phyloP scores from a whole-genome alignment of 495 filamentous ascomycete genomes.

The Daldinia concentrica region DNA sequence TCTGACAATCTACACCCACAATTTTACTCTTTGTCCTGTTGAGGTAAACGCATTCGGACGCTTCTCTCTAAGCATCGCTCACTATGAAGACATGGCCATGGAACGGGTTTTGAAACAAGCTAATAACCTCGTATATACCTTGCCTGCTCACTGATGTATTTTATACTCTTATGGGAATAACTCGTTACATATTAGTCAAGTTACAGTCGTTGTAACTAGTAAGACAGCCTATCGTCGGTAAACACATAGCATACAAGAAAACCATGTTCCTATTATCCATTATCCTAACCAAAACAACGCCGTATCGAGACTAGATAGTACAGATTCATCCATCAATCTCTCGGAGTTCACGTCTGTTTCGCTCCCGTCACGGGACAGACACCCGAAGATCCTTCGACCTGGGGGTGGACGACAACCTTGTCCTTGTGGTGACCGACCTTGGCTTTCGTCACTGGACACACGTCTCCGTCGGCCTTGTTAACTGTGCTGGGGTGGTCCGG shows the following conservation, averaged over 20 bases:
- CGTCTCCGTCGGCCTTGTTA: slow-evolving; percentile 52
- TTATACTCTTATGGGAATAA: background rate
- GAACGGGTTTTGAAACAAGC: background rate
- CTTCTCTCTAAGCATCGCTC: background rate
- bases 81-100: background rate
- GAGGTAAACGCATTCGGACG: background rate
- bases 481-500: slow-evolving; percentile 56
- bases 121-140: background rate
- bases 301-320: background rate
- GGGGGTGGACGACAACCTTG: slow-evolving; percentile 53
- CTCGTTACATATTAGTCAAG: background rate
- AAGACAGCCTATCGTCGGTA: background rate
- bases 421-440: slow-evolving; percentile 58
- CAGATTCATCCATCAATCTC: background rate
- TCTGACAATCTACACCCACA: background rate
- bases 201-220: background rate
- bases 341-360: slow-evolving; percentile 21
- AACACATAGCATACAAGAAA: background rate
- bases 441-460: slow-evolving; percentile 62
- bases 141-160: background rate
- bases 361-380: slow-evolving; percentile 56
- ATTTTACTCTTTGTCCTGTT: background rate
- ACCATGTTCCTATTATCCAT: background rate
- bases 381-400: slow-evolving; percentile 45
- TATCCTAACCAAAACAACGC: background rate